A percentile compares a stretch with the other conserved stretches of the same genome.
phyloP scores from a whole-genome alignment of 148 eudicot genomes.

The Fagopyrum esculentum region DNA sequence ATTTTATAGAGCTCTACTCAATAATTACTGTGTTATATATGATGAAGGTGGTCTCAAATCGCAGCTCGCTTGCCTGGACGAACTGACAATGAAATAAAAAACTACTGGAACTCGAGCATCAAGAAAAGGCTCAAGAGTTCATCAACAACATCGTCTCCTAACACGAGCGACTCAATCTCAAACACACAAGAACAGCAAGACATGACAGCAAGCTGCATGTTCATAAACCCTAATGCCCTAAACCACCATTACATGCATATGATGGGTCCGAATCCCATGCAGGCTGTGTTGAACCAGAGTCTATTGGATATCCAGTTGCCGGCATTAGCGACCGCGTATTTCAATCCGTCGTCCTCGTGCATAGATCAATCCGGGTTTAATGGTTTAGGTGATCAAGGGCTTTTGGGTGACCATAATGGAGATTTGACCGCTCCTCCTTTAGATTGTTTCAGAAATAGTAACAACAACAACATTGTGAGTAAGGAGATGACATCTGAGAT shows the following conservation, averaged over 20 bases:
- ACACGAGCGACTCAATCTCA: constrained; percentile 32
- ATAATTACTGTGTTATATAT: background rate
- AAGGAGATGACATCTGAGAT: constrained; percentile 12
- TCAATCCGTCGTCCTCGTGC: constrained; percentile 20
- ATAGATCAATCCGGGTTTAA: constrained; percentile 22
- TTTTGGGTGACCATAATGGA: background rate
- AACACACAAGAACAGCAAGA: constrained; percentile 18
- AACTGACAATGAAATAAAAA: constrained; percentile 83
- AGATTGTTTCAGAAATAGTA: constrained; percentile 26
- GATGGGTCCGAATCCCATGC: background rate
- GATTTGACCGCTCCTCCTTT: constrained; percentile 43
- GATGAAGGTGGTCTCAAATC: constrained; percentile 78
- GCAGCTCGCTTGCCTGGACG: constrained; percentile 82
- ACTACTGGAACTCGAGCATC: constrained; percentile 80
- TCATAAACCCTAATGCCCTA: background rate
- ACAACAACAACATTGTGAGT: constrained; percentile 23
- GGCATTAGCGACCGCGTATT: constrained; percentile 20
- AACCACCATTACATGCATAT: background rate
- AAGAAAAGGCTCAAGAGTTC: constrained; percentile 63
- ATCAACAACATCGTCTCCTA: constrained; percentile 35
- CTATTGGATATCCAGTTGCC: constrained; percentile 17
- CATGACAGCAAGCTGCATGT: constrained; percentile 14
- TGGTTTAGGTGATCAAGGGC: too few relatives aligned
- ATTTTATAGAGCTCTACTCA: too few relatives aligned
- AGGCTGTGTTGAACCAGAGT: background rate